Evolutionary conservation across 768 basidiomycete species (phyloP), one percentile per base, ranked within the genome.

Genomic region (Boletus subparvulus): DNA sequence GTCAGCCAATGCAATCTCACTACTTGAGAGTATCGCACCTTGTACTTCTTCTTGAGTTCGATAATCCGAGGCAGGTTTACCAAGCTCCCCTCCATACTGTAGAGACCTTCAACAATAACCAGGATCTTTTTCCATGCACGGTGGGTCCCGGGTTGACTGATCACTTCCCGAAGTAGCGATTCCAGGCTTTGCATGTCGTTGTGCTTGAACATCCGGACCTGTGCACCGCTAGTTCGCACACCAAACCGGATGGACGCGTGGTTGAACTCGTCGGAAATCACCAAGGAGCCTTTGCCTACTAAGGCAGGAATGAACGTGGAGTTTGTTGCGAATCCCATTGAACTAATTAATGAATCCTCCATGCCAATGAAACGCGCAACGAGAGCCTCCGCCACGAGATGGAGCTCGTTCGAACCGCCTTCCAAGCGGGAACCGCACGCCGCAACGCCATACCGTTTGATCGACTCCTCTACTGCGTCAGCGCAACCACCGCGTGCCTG

Each of bases 51-150:
- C 80, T 97, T 98, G 50, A 99, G 79, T 61, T 90, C 88, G 55
- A 98, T 64, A 52, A 99, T 77, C 12, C 66, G 78, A 4, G 95
- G 97, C 42, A 99, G 67, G 69, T 98, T 85, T 36, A 90, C 85
- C 61, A 98, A 65, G 10, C 92, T 94, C n/a, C 97, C 97, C 74
- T 98, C 97, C 97, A 99, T 99, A 59, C 91, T 94, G 76, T 93
- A 98, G 43, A 99, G 73, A 3, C 97, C 97, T 70, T 99, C 97
- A 13, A 98, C 93, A 52, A 97, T 84, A 43, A 99, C 61, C 37
- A 99, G 72, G 58, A 99, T 98, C 78, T 96, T 98, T 79, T 96
- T 97, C 97, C 97, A 98, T 13, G 96, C 95, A n/a, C 97, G 76
- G 66, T 98, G 97, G 0, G 94, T 97, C 76, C 94, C 89, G 5